Base-by-base conservation (phyloP, 306 rosid species). In the Fragaria ananassa region DNA sequence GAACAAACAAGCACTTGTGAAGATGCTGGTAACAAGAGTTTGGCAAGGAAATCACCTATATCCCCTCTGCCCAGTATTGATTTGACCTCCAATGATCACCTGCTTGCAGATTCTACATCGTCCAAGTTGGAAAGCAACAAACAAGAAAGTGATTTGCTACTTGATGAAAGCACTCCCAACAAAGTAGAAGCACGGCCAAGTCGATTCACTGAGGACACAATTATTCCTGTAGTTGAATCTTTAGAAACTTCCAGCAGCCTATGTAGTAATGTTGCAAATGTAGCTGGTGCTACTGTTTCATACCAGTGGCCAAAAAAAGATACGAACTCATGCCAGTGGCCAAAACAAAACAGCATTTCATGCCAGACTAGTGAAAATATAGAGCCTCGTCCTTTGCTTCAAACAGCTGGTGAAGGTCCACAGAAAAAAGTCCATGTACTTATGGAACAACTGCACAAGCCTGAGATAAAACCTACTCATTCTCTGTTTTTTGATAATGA, bases 1-100 rank as follows among this genome's bases (percentile, higher is more conserved):
- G 89, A 84, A 84, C 67, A 77, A 76, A 80, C 87, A 18, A 86
- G 88, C 68, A 74, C 82, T 29, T 70, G 70, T 46, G 91, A 79
- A 50, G 53, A 83, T 68, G 37, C 65, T 3, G 81, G 63, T 74
- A 73, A 63, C 77, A 80, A 75, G 49, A 82, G 47, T 29, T 81
- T 66, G 71, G 60, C 83, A 37, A 78, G 70, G 58, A 53, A 74
- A 68, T 56, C 85, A 39, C 68, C 85, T 50, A 75, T 67, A 27
- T 62, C 78, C 10, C 53, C 82, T 54, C 74, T 39, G 37, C 75
- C 57, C 15, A 41, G 53, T 58, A 15, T 62, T 57, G 84, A 73
- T 72, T 47, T 27, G 21, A 74, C 69, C 73, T 71, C 86, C 19
- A 27, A 56, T 66, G 71, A n/a, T 73, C 51, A 53, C 23, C 69